These are phyloP conservation scores for Pleurotus sapidus DNA, from an alignment of 768 basidiomycete genomes.

Conservation along the genomic window DNA sequence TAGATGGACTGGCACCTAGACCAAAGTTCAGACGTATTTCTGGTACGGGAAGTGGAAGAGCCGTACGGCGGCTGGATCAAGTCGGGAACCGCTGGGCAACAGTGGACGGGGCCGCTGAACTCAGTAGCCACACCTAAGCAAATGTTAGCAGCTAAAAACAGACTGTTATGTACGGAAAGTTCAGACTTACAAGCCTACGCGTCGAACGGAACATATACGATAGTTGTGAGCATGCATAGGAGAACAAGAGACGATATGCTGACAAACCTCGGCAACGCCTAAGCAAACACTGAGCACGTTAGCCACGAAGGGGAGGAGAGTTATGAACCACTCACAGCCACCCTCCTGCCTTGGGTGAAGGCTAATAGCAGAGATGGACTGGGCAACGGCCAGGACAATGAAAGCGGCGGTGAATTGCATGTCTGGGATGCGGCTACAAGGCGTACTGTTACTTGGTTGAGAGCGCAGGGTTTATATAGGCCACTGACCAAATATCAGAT, in stretches of 20 bases:
- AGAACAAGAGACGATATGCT: no score
- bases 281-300: no score
- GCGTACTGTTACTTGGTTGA: no score
- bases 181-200: constrained; percentile 1
- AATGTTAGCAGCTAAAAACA: background rate
- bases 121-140: constrained; percentile 1
- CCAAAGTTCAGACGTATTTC: background rate
- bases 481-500: background rate
- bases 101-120: background rate
- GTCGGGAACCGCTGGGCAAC: constrained; percentile 3
- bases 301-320: no score
- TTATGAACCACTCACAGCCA: background rate
- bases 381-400: background rate
- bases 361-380: constrained; percentile 2
- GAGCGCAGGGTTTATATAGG: background rate
- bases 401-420: constrained; percentile 4
- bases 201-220: background rate
- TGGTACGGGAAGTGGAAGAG: background rate
- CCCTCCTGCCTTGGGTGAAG: background rate
- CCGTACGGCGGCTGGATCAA: background rate
- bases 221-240: background rate
- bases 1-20: constrained; percentile 5
- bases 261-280: no score
- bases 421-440: no score
- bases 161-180: background rate